Base-by-base conservation (phyloP, 208 protist species). In the Borovskyia barvae region DNA sequence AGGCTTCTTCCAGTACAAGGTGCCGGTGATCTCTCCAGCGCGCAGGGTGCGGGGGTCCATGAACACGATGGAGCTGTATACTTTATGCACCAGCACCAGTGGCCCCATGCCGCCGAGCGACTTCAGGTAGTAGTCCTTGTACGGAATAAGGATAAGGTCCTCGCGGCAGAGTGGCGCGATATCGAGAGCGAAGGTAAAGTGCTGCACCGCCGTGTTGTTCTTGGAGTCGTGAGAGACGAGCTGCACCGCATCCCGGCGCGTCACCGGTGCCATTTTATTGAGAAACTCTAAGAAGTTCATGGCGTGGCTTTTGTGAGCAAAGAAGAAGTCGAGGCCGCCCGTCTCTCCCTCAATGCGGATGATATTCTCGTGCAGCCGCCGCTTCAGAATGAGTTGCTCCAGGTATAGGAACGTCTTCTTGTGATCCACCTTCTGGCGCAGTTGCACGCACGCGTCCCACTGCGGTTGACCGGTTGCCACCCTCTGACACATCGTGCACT, bases 321-420 rank as follows among this genome's bases (percentile, higher is more conserved):
- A 99, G 84, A 93, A 99, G 55, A 99, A 99, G 71, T 99, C 98
- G 14, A 99, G 60, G 35, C 98, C 98, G 60, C 99, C 97, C 0
- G 93, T 80, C 54, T 95, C 68, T 52, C 93, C 82, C 52, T 98
- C 82, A 56, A 99, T 97, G 60, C 97, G 96, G 37, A 94, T 94
- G 57, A 93, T 94, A 58, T 98, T 93, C 19, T 85, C 72, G 70
- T 99, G 97, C 35, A 97, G 76, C 20, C 84, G 80, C 77, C 99
- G 95, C 82, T 99, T 99, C 29, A 99, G 64, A 55, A 99, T 99
- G 20, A 99, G 59, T 83, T 99, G 98, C 87, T 99, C 98, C 12
- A 99, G 74, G 64, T 89, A 99, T 6, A 98, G 89, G 66, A 99
- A 99, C 28, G 98, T 99, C 50, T 98, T 95, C 67, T 99, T 99